Conservation (phyloP, 225 moss, liverwort and hornwort species). For the Sphagnum contortum region DNA sequence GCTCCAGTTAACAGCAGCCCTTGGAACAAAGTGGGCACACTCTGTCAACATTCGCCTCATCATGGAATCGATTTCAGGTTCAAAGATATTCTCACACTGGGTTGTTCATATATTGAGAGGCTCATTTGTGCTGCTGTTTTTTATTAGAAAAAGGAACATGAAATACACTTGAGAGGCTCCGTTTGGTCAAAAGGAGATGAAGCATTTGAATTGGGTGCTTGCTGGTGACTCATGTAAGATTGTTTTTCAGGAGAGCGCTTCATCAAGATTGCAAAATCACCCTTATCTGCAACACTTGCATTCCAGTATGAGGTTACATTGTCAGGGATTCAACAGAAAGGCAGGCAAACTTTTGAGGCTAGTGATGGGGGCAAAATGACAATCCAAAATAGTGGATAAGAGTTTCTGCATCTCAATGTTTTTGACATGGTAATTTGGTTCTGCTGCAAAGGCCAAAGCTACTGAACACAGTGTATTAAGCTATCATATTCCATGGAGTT, state of each 20-base stretch:
- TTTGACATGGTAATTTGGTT: too few relatives aligned
- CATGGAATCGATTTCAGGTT: conserved; percentile 59
- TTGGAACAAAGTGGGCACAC: conserved; percentile 84
- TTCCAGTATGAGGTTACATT: conserved; percentile 55
- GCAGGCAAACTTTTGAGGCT: conserved; percentile 44
- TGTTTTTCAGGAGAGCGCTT: conserved; percentile 40
- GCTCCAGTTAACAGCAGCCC: conserved; percentile 70
- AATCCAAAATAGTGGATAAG: conserved; percentile 24
- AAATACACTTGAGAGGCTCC: too few relatives aligned
- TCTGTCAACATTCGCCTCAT: conserved; percentile 74
- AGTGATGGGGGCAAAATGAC: conserved; percentile 49
- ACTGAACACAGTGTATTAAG: too few relatives aligned
- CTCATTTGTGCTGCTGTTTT: not conserved
- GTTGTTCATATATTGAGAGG: not conserved
- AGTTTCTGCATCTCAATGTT: too few relatives aligned
- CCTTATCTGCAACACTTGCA: conserved; percentile 62
- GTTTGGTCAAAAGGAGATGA: too few relatives aligned
- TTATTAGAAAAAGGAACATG: not conserved
- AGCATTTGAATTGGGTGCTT: not conserved
- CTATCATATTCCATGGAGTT: too few relatives aligned
- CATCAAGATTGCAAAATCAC: conserved; percentile 84
- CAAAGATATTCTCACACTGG: not conserved
- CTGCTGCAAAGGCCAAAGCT: too few relatives aligned
- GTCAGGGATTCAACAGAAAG: conserved; percentile 53
- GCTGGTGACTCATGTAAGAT: not conserved